Evolutionary conservation across 169 alveolate species (phyloP).

Genomic region (Plasmodium gallinaceum): DNA sequence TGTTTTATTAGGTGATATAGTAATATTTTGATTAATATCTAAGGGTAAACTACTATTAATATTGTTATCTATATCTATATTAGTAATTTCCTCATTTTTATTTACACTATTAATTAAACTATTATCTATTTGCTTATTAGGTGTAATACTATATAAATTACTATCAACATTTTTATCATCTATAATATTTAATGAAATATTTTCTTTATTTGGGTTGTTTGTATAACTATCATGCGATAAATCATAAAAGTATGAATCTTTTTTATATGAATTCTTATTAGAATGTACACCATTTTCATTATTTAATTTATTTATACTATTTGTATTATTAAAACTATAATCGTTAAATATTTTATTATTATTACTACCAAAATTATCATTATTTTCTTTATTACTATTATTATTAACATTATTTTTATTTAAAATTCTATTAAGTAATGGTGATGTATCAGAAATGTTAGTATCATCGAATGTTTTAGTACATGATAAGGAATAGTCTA

Average conservation of each 20-base stretch:
- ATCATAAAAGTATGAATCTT: conserved; percentile 4
- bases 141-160: not conserved
- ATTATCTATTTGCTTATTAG: not conserved
- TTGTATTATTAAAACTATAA: not conserved
- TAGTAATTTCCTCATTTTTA: not conserved
- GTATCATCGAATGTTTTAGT: conserved; percentile 23
- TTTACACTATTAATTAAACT: no score
- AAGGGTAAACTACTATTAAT: not conserved
- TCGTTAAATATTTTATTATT: not conserved
- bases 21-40: conserved; percentile 27
- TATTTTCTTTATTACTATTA: not conserved
- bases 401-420: not conserved
- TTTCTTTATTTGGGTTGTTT: not conserved
- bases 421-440: conserved; percentile 12
- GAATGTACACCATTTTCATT: not conserved
- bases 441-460: conserved; percentile 11
- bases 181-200: not conserved
- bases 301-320: not conserved
- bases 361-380: not conserved
- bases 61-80: not conserved
- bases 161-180: conserved; percentile 6
- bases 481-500: conserved; percentile 21
- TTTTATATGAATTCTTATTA: conserved; percentile 16
- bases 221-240: not conserved
- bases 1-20: conserved; percentile 47